Base-by-base conservation (phyloP, 805 yeast genomes). In the Saccharomycopsis fibuligera region DNA sequence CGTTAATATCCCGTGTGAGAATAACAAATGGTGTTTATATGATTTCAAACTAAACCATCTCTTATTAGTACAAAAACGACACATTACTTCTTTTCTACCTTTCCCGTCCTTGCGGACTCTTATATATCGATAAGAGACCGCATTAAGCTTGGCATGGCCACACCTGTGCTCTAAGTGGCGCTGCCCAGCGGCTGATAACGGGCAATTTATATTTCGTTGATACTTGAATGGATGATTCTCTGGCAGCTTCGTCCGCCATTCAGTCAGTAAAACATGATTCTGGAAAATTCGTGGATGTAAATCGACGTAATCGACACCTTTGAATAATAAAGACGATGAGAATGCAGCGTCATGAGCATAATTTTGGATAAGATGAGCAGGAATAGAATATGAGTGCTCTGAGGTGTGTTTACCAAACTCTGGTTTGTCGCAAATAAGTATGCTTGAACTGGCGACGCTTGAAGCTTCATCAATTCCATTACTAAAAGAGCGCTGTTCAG, bases 21-120 rank as follows among this genome's bases (percentile, higher is more conserved):
- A 51, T 12, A 51, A 27, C 12, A 51, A 29, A 41, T 59, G 35
- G 54, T 57, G 8, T 58, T 62, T 23, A 62, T 62, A n/a, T 36
- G 49, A 33, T 53, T 50, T 44, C 35, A 49, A 38, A 49, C 52
- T 44, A 47, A 57, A 12, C 58, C 62, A 23, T 45, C 56, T 19
- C 49, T 49, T 22, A n/a, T 17, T 24, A 3, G 14, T 19, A 35
- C 55, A 51, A 30, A 41, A 48, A 5, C 42, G 36, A 39, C 51
- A 48, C 31, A 48, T 16, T 17, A 45, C 36, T 31, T 49, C 46
- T 29, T n/a, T 19, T 21, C 19, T 30, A 21, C 38, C 38, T 45
- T 45, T 33, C 5, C 17, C 10, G 10, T 37, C 21, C 21, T n/a
- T 35, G n/a, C 35, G 24, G 3, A 21, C 22, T 16, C 48, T 27